Base-by-base conservation (phyloP, 2,329 filamentous ascomycete species). In the Raffaelea ambrosiae region DNA sequence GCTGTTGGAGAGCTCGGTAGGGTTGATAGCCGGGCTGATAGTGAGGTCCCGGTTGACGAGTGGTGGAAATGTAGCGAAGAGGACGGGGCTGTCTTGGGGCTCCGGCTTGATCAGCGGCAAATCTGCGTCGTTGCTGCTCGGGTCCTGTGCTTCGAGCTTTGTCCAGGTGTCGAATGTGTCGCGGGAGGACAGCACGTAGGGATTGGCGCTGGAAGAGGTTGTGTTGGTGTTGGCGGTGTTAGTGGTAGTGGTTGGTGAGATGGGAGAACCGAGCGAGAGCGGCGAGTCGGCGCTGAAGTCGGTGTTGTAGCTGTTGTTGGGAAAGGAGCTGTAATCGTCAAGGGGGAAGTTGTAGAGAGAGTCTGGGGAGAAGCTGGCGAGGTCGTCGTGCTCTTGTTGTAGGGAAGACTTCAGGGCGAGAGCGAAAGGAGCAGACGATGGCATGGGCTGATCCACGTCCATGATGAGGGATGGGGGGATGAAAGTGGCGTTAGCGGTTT, bases 281-380 rank as follows among this genome's bases (percentile, higher is more conserved):
- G 63, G 60, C 26, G 64, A 65, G 54, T 66, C 63, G 29, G 60
- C 61, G 43, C 57, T 58, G 55, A 63, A 62, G 51, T 66, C 63
- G 35, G 58, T 55, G 45, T 43, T 33, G 49, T 51, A 50, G 48
- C 36, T 44, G 47, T 46, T 53, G 48, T 46, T 43, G 33, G 46
- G 39, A 26, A 44, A 53, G 42, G 48, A 48, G 50, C 46, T 54
- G 48, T 59, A 64, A 48, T 63, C 60, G 26, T 63, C 60, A 8
- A 58, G 48, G 8, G 57, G 53, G 38, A 44, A 48, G 53, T 51
- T 53, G 41, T 60, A 61, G 44, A 59, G 39, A 13, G 57, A 52
- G 21, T 51, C 47, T 13, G 59, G 58, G 1, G 59, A 59, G 47
- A 59, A 55, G 46, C 58, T 53, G 19, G 53, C 26, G 39, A 58